Base-by-base conservation (phyloP, 2,329 filamentous ascomycete species). In the Ambrosiella xylebori region DNA sequence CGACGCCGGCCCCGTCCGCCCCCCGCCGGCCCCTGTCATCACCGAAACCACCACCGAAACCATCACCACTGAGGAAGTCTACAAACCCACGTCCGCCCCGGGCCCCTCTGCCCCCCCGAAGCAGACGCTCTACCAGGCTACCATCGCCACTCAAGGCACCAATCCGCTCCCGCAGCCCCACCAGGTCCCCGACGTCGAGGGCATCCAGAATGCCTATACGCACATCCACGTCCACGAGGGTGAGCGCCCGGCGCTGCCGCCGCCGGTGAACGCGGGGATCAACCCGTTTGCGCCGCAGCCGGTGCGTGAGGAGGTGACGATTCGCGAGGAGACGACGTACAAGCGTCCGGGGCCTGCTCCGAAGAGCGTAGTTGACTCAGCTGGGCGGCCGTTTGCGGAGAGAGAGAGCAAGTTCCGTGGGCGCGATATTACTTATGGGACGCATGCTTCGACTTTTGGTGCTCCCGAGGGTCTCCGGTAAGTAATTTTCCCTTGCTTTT, bases 1-100 rank as follows among this genome's bases (percentile, higher is more conserved):
- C 73, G 78, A 77, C 71, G 71, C 70, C 68, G 51, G 71, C 41
- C 67, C 66, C 47, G 56, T 60, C 39, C 59, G 61, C 19, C 47
- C 37, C 19, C 47, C 37, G 12, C 35, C 47, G 36, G 74, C 68
- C 63, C 75, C 68, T 71, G 57, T 60, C 41, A 59, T 62, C 38
- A 50, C 41, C 40, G 38, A 45, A 13, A 36, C 56, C 36, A 74
- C 67, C 63, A 75, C 68, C 71, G 60, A 61, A 40, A 61, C 61
- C 39, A 61, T 51, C 52, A 57, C 57, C 37, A 61, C 56, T 57
- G 58, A 61, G 41, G 61, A 56, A 44, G 54, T 53, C 82, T 84
- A 91, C 83, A 44, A 59, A 19, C 57, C 57, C 17, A 53, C 56
- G 54, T 27, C 27, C 4, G 3, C 44, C 5, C 44, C n/a, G 15